Percentiles rank a stretch among this genome's conserved stretches.
phyloP scores from a whole-genome alignment of 768 basidiomycete species.

The Leccinum barrowsii region DNA sequence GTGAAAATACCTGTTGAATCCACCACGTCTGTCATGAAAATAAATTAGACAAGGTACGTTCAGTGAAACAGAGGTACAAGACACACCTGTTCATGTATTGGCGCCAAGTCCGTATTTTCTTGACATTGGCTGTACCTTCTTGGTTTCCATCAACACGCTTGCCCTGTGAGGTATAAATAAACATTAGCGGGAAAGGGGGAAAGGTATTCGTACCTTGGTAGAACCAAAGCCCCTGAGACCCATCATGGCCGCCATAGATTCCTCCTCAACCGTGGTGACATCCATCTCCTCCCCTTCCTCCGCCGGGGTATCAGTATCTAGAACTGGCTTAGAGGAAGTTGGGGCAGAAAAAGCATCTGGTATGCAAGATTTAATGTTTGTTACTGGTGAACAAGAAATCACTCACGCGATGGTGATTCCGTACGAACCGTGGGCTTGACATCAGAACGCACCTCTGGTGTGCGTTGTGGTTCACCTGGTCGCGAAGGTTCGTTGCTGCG shows the following conservation, averaged over 20 bases:
- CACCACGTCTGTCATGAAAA: conserved; percentile 58
- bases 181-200: background rate
- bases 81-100: conserved; percentile 96
- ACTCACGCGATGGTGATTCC: conserved; percentile 16
- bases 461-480: conserved; percentile 22
- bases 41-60: conserved; percentile 13
- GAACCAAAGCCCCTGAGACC: conserved; percentile 83
- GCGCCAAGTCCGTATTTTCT: conserved; percentile 88
- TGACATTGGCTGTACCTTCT: conserved; percentile 60
- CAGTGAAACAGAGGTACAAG: background rate
- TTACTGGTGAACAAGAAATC: background rate
- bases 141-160: conserved; percentile 82
- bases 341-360: conserved; percentile 10
- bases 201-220: conserved; percentile 63
- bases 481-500: conserved; percentile 22
- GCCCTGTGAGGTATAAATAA: conserved; percentile 44
- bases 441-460: conserved; percentile 18
- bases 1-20: conserved; percentile 68
- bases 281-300: conserved; percentile 53
- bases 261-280: conserved; percentile 62
- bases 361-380: background rate
- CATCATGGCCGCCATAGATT: conserved; percentile 87
- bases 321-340: conserved; percentile 29
- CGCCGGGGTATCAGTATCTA: conserved; percentile 41
- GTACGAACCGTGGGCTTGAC: conserved; percentile 7